Evolutionary conservation across 2,329 filamentous ascomycete genomes (phyloP).

Genomic region (Plenodomus tracheiphilus): DNA sequence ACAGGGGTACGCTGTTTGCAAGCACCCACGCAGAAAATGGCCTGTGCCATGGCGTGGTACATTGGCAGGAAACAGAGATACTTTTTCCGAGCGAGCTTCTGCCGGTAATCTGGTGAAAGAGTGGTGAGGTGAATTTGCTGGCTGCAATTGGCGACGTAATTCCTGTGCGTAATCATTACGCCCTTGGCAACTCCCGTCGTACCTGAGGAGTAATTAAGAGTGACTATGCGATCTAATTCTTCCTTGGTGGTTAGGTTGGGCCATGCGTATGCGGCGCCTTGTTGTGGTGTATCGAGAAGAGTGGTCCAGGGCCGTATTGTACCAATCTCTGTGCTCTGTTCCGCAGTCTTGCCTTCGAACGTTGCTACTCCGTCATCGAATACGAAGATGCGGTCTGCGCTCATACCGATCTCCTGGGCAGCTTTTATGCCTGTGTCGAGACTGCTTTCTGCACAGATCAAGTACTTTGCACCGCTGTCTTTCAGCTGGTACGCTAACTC

Average conservation of each 20-base stretch:
- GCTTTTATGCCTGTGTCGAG: constrained; percentile 69
- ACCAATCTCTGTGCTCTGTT: constrained; percentile 43
- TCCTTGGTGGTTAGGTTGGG: constrained; percentile 56
- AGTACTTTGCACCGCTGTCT: constrained; percentile 68
- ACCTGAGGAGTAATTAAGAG: constrained; percentile 78
- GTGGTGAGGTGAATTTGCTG: constrained; percentile 59
- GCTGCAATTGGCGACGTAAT: constrained; percentile 72
- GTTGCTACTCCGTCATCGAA: constrained; percentile 61
- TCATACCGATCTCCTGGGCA: constrained; percentile 61
- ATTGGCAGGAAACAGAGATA: constrained; percentile 71
- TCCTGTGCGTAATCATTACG: constrained; percentile 77
- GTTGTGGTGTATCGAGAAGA: constrained; percentile 53
- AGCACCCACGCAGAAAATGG: constrained; percentile 66
- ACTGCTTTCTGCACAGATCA: constrained; percentile 65
- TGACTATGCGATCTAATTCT: constrained; percentile 59
- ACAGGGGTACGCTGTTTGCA: constrained; percentile 64
- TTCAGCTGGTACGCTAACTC: constrained; percentile 77
- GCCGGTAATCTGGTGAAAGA: constrained; percentile 55
- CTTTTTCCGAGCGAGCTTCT: constrained; percentile 47
- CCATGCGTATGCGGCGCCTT: constrained; percentile 67
- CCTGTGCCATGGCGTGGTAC: constrained; percentile 62
- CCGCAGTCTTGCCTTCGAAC: constrained; percentile 48
- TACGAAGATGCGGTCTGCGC: constrained; percentile 61
- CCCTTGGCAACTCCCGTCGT: constrained; percentile 85
- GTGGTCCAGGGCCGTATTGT: constrained; percentile 64